phyloP scores from a whole-genome alignment of 352 stramenopile genomes.

The Phytopythium boreale region DNA sequence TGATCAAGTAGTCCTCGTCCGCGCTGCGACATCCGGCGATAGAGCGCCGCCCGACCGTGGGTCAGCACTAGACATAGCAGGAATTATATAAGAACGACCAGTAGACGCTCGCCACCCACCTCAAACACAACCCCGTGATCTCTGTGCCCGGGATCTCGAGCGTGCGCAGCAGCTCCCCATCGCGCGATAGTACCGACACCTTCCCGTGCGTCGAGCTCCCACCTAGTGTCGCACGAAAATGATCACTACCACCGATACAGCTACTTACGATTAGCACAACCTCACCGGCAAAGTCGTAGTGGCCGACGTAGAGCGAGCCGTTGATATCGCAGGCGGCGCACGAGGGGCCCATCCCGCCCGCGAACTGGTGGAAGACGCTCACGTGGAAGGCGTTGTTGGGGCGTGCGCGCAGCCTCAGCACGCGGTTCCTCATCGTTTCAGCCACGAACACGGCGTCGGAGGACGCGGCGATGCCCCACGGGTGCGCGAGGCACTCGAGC shows the following conservation, averaged over 20 bases:
- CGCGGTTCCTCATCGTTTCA: conserved; percentile 80
- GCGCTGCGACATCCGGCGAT: conserved; percentile 22
- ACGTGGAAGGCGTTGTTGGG: conserved; percentile 67
- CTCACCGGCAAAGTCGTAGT: conserved; percentile 82
- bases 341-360: conserved; percentile 73
- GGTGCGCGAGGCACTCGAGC: conserved; percentile 78
- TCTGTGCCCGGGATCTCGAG: conserved; percentile 58
- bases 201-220: conserved; percentile 35
- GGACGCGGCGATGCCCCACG: conserved; percentile 55
- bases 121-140: conserved; percentile 77
- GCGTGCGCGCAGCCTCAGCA: conserved; percentile 64
- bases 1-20: conserved; percentile 54
- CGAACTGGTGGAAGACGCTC: conserved; percentile 85
- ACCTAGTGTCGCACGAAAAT: conserved; percentile 10
- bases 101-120: conserved; percentile 21
- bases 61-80: conserved; percentile 8
- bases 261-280: not conserved
- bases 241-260: not conserved
- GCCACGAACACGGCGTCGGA: conserved; percentile 56
- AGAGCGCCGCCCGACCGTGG: not conserved
- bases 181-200: conserved; percentile 59
- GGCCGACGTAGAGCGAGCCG: conserved; percentile 72
- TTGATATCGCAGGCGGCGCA: conserved; percentile 60
- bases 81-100: not conserved
- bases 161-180: conserved; percentile 47